Evolutionary conservation across 495 filamentous ascomycete species (phyloP).

Genomic region (Penicillium cataractarum): DNA sequence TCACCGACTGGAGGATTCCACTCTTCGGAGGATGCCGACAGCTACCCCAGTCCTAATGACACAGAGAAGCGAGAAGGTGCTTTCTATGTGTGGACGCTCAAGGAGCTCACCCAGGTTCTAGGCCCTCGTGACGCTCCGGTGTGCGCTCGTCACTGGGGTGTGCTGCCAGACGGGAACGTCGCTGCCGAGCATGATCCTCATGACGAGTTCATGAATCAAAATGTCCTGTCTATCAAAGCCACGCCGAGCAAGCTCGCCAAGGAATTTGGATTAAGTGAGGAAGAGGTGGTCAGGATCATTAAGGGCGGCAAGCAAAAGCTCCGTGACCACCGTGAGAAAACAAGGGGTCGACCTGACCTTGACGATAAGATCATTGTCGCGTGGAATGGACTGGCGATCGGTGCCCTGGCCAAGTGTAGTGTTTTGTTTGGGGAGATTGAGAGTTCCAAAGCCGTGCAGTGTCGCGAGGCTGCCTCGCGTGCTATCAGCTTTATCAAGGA

Average conservation of each 20-base stretch:
- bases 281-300: constrained; percentile 75
- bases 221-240: constrained; percentile 60
- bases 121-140: constrained; percentile 70
- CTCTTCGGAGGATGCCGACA: constrained; percentile 92
- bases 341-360: constrained; percentile 76
- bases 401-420: constrained; percentile 73
- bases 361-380: constrained; percentile 90
- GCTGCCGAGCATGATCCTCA: constrained; percentile 81
- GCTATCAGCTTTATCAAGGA: constrained; percentile 76
- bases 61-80: constrained; percentile 89
- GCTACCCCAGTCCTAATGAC: constrained; percentile 73
- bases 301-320: constrained; percentile 69
- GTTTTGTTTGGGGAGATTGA: constrained; percentile 67
- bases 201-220: constrained; percentile 88
- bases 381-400: constrained; percentile 92
- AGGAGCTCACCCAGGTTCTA: constrained; percentile 82
- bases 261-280: constrained; percentile 74
- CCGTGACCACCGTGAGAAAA: constrained; percentile 70
- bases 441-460: constrained; percentile 58
- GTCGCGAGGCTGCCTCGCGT: constrained; percentile 64
- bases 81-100: constrained; percentile 92
- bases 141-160: constrained; percentile 83
- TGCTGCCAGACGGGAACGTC: constrained; percentile 88
- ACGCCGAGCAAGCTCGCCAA: constrained; percentile 70
- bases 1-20: constrained; percentile 76